phyloP scores from a whole-genome alignment of 2,329 filamentous ascomycete species.

The Mycosphaerella sp. region DNA sequence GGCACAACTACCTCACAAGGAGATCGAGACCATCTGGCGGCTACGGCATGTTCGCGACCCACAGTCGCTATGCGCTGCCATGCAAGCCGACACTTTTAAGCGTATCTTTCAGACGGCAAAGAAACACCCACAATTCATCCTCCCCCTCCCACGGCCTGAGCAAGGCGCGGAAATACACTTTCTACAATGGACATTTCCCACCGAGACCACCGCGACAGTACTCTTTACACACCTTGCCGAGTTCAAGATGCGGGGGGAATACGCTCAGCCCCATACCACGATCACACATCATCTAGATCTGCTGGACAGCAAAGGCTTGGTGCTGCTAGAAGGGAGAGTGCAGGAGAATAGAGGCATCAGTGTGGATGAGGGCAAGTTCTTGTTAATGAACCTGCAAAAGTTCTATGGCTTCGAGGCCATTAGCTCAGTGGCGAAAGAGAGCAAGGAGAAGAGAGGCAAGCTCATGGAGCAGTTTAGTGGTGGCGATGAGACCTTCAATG shows the following conservation, averaged over 20 bases:
- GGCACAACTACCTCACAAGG: conserved; percentile 63
- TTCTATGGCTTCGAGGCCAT: conserved; percentile 68
- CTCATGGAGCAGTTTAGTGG: conserved; percentile 74
- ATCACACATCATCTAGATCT: conserved; percentile 87
- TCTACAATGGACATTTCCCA: conserved; percentile 90
- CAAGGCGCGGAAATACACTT: conserved; percentile 89
- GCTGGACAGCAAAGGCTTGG: conserved; percentile 64
- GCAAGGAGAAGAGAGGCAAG: conserved; percentile 62
- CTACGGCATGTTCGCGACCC: conserved; percentile 70
- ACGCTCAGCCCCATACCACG: conserved; percentile 84
- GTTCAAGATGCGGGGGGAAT: conserved; percentile 86
- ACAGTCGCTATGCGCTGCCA: conserved; percentile 73
- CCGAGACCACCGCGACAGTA: conserved; percentile 52
- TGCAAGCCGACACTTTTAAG: conserved; percentile 67
- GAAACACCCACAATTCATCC: conserved; percentile 77
- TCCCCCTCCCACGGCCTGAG: conserved; percentile 66
- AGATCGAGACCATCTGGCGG: conserved; percentile 85
- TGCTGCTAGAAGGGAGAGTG: conserved; percentile 79
- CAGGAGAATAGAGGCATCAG: conserved; percentile 68
- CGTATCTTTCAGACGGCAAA: conserved; percentile 66
- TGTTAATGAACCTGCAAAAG: conserved; percentile 87
- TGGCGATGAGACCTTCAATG: conserved; percentile 71
- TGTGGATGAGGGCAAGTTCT: conserved; percentile 76
- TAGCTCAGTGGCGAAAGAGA: conserved; percentile 56
- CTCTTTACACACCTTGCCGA: conserved; percentile 93